Conservation (phyloP, 305 asterid species). For the Fraxinus ornus region DNA sequence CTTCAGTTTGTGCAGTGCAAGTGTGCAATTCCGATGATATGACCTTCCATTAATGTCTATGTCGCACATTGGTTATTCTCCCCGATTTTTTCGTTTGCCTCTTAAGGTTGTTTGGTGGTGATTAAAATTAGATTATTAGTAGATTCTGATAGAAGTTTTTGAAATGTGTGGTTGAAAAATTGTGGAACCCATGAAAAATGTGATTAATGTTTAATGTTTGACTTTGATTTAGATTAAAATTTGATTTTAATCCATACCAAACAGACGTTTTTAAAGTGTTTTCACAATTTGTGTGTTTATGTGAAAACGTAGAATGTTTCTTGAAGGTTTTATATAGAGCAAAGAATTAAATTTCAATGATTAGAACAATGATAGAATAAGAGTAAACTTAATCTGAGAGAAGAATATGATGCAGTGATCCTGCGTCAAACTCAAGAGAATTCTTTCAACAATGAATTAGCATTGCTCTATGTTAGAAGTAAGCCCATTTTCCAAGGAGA, state of each 20-base stretch:
- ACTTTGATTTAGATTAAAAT: no score
- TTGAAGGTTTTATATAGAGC: conserved; percentile 21
- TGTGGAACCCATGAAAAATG: no score
- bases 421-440: conserved; percentile 3
- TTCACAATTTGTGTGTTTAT: background rate
- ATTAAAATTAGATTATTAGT: no score
- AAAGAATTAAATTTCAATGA: background rate
- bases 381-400: conserved; percentile 12
- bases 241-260: no score
- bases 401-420: background rate
- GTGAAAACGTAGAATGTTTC: background rate
- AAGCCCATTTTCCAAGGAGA: background rate
- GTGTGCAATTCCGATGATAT: conserved; percentile 32
- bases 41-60: conserved; percentile 33
- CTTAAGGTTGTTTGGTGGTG: background rate
- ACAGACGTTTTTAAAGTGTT: no score
- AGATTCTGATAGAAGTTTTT: no score
- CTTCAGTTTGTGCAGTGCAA: conserved; percentile 27
- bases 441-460: background rate
- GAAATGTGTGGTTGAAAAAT: no score
- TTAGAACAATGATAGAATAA: conserved; percentile 18
- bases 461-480: background rate
- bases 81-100: background rate
- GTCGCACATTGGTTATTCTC: conserved; percentile 19
- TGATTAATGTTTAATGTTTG: no score